phyloP scores from a whole-genome alignment of 1,284 basidiomycete species.

The Ceratobasidium sp. region DNA sequence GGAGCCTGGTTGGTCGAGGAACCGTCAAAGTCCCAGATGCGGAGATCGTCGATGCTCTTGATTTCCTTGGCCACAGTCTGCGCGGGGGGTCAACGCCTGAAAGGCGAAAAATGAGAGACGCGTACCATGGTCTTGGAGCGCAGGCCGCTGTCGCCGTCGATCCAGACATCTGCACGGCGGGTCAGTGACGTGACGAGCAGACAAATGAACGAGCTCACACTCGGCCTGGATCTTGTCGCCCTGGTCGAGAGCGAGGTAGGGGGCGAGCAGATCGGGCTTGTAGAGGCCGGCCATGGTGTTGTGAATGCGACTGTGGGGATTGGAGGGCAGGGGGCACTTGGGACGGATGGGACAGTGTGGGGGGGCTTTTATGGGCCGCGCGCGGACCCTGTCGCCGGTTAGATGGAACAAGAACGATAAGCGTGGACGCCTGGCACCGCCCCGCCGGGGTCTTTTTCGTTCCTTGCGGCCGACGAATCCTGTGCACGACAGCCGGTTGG shows the following conservation, averaged over 20 bases:
- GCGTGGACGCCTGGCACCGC: slow-evolving; percentile 20
- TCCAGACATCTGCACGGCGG: slow-evolving; percentile 82
- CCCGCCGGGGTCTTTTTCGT: background rate
- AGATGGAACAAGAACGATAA: slow-evolving; percentile 14
- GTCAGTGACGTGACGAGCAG: slow-evolving; percentile 47
- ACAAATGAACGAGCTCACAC: slow-evolving; percentile 65
- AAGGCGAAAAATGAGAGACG: slow-evolving; percentile 45
- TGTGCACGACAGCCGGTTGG: slow-evolving; percentile 7
- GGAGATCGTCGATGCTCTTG: slow-evolving; percentile 86
- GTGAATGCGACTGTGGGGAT: slow-evolving; percentile 23
- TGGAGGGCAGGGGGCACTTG: slow-evolving; percentile 17
- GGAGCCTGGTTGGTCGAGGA: slow-evolving; percentile 97
- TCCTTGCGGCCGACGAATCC: background rate
- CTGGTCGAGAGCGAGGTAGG: slow-evolving; percentile 84
- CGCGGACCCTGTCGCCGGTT: slow-evolving; percentile 32
- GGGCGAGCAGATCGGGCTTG: slow-evolving; percentile 81
- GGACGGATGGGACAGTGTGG: background rate
- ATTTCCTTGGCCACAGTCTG: slow-evolving; percentile 86
- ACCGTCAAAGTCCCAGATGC: slow-evolving; percentile 99
- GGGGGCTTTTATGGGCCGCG: slow-evolving; percentile 6
- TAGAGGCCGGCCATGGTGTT: slow-evolving; percentile 36
- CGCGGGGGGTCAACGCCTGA: slow-evolving; percentile 27
- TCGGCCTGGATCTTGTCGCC: slow-evolving; percentile 92
- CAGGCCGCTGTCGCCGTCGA: slow-evolving; percentile 91
- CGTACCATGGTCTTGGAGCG: slow-evolving; percentile 92